Percentiles rank a stretch among this genome's conserved stretches.
Conservation (phyloP, 2,329 filamentous ascomycete genomes). For the Stachybotrys elegans region DNA sequence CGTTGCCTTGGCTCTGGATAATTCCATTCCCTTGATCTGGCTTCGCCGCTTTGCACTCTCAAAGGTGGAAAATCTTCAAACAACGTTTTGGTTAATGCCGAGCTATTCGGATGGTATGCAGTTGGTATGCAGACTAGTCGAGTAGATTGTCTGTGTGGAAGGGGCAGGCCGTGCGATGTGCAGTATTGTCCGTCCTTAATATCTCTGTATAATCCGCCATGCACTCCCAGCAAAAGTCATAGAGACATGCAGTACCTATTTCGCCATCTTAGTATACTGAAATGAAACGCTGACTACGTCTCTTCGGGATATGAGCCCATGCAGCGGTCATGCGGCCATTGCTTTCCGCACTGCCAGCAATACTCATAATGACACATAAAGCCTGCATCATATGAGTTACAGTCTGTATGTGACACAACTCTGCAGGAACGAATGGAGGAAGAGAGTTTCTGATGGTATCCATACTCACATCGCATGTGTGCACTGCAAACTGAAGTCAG, state of each 20-base stretch:
- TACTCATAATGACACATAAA: not conserved
- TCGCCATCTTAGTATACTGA: not conserved
- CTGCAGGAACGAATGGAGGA: not conserved
- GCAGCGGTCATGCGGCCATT: not conserved
- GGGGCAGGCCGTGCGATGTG: not conserved
- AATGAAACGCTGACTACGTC: not conserved
- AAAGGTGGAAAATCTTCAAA: too few relatives aligned
- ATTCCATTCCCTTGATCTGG: too few relatives aligned
- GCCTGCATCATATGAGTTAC: slow-evolving; percentile 1
- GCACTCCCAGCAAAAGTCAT: slow-evolving; percentile 3
- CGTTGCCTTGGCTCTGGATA: too few relatives aligned
- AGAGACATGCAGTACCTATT: not conserved
- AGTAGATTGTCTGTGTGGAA: not conserved
- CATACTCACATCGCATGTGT: slow-evolving; percentile 1
- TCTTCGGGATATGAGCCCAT: not conserved
- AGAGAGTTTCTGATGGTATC: not conserved
- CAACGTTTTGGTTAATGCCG: too few relatives aligned
- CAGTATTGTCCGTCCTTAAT: slow-evolving; percentile 1
- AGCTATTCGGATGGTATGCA: too few relatives aligned
- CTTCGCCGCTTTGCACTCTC: too few relatives aligned
- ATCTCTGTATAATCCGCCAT: slow-evolving; percentile 1
- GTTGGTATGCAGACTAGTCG: too few relatives aligned
- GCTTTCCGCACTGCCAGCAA: slow-evolving; percentile 1
- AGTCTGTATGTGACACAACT: not conserved
- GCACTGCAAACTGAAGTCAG: not conserved